Evolutionary conservation across 2,329 filamentous ascomycete genomes (phyloP).

Genomic region (Beauveria rudraprayagi): DNA sequence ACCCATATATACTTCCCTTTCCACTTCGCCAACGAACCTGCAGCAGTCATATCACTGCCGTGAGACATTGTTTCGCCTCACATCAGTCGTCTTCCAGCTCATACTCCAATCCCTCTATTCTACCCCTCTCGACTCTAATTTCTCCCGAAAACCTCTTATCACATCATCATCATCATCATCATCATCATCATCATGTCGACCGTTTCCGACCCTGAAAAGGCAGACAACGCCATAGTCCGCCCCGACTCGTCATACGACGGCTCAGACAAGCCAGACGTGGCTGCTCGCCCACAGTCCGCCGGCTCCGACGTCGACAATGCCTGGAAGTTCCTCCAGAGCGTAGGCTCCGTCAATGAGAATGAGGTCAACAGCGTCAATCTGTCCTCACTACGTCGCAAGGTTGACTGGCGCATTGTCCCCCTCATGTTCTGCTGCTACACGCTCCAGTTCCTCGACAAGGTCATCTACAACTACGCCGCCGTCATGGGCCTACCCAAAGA

Average conservation of each 20-base stretch:
- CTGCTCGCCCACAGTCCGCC: slow-evolving; percentile 3
- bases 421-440: slow-evolving; percentile 55
- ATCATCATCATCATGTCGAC: slow-evolving; percentile 17
- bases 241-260: slow-evolving; percentile 9
- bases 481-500: slow-evolving; percentile 56
- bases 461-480: slow-evolving; percentile 56
- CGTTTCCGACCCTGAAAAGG: not conserved
- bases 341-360: slow-evolving; percentile 29
- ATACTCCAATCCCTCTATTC: not conserved
- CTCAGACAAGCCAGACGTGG: slow-evolving; percentile 9
- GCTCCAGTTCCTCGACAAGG: slow-evolving; percentile 58
- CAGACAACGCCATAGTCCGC: slow-evolving; percentile 12
- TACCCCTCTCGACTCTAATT: not conserved
- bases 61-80: not conserved
- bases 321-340: slow-evolving; percentile 36
- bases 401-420: slow-evolving; percentile 52
- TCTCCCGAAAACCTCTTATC: not conserved
- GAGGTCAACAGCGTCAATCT: slow-evolving; percentile 32
- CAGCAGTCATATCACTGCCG: not conserved
- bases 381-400: slow-evolving; percentile 41
- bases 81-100: not conserved
- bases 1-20: not conserved
- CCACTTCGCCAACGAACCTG: not conserved
- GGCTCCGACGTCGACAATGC: slow-evolving; percentile 32
- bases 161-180: not conserved